These are phyloP conservation scores for Dryas octopetala DNA, from an alignment of 306 rosid genomes.

Conservation along the genomic window DNA sequence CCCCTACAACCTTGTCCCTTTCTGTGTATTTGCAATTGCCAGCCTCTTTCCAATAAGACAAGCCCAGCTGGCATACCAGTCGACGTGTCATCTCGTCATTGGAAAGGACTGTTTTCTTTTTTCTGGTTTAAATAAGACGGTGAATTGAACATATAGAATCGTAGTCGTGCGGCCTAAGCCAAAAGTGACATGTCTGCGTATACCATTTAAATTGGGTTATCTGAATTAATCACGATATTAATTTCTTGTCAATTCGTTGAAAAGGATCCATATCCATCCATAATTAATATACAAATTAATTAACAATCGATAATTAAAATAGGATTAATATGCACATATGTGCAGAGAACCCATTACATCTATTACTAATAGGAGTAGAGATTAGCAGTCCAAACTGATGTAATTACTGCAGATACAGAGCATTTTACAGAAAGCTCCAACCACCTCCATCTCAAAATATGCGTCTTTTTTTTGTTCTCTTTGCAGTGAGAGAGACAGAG, in stretches of 20 bases:
- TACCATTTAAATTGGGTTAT: not conserved
- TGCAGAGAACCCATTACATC: too few species aligned
- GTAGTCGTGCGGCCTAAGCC: constrained; percentile 12
- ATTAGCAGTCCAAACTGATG: too few species aligned
- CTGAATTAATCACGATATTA: not conserved
- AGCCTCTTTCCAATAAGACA: constrained; percentile 12
- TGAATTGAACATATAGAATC: not conserved
- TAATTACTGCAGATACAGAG: not conserved
- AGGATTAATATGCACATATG: too few species aligned
- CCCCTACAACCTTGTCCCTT: constrained; percentile 9
- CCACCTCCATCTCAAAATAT: not conserved
- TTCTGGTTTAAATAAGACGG: not conserved
- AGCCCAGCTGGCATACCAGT: not conserved
- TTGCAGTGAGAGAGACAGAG: constrained; percentile 6
- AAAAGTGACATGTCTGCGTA: constrained; percentile 7
- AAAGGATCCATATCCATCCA: not conserved
- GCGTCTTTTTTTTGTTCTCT: not conserved
- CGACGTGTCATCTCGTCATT: not conserved
- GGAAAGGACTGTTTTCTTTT: not conserved
- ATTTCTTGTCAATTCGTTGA: not conserved
- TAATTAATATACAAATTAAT: not conserved
- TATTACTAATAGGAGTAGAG: too few species aligned
- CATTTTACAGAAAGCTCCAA: constrained; percentile 12
- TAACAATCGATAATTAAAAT: too few species aligned
- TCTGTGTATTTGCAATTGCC: not conserved